Evolutionary conservation across 441 rosid genomes (phyloP), one percentile per base, ranked within the genome.

Genomic region (Adansonia madagascariensis): DNA sequence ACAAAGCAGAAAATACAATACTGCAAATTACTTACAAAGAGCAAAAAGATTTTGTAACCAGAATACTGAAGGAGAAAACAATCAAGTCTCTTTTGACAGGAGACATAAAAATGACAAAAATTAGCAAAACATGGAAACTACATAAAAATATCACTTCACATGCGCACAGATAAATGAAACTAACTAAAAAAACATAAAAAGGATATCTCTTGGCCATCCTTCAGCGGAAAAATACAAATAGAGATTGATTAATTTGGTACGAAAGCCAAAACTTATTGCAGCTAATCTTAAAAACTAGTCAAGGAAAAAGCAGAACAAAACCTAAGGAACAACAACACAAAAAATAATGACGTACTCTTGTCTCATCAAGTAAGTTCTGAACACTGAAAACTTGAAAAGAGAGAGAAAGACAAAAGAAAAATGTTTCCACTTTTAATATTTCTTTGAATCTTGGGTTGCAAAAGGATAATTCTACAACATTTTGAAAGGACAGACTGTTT

Each of bases 1-100:
- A 70, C 75, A 57, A 41, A 73, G 77, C 18, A 50, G 55, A 76
- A 82, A 64, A 75, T 56, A 27, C 63, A 24, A 44, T 53, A 49
- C 47, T 24, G 46, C 6, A 24, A 70, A 75, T 46, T 59, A 73
- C 50, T 70, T 22, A 15, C 64, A 77, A 12, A 49, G 46, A 31
- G 57, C 67, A 73, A 57, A 35, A 24, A 53, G 47, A 67, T 41
- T 35, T 17, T 4, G 64, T 3, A 50, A 73, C 35, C 14, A 57
- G 4, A 68, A 79, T 20, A 5, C 46, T 6, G 3, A 55, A 57
- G 66, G 12, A 41, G 41, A 18, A 20, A 18, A 11, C 76, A 73
- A 56, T 41, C 76, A 59, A 8, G 41, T 55, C 18, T 57, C 18
- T 60, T 59, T 44, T 46, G 18, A 59, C 31, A 57, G 50, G n/a